Evolutionary conservation across 805 yeast genomes (phyloP).

Genomic region (Wickerhamomyces pijperi): DNA sequence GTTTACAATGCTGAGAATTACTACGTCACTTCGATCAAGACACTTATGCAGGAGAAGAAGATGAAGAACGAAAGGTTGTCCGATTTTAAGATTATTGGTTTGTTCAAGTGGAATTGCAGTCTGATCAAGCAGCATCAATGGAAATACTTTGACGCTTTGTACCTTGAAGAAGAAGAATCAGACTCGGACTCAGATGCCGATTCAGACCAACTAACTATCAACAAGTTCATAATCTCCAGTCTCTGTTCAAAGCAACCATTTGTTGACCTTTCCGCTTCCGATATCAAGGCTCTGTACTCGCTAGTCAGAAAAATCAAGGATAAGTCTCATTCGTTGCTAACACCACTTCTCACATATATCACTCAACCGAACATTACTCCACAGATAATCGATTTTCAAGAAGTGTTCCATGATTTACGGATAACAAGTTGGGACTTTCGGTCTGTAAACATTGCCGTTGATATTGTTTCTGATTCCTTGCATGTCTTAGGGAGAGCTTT

Average conservation of each 20-base stretch:
- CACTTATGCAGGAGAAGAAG: not conserved
- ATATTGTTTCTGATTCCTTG: not conserved
- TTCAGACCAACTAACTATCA: too few species aligned
- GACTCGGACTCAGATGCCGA: too few species aligned
- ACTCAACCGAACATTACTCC: too few species aligned
- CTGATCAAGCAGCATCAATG: conserved; percentile 10
- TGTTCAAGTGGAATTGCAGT: conserved; percentile 9
- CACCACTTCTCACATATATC: too few species aligned
- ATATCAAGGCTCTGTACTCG: too few species aligned
- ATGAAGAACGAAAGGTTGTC: conserved; percentile 6
- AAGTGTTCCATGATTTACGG: too few species aligned
- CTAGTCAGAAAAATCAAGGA: too few species aligned
- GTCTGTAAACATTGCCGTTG: not conserved
- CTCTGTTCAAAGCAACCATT: too few species aligned
- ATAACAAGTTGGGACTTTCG: not conserved
- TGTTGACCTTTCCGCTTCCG: too few species aligned
- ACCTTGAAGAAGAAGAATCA: too few species aligned
- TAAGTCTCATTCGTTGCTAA: not conserved
- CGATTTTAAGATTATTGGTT: conserved; percentile 6
- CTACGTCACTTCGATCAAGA: not conserved
- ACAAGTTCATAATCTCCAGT: too few species aligned
- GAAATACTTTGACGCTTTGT: conserved; percentile 8
- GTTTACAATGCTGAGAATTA: not conserved
- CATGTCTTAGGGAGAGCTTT: not conserved
- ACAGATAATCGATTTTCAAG: too few species aligned